A percentile compares a stretch with the other conserved stretches of the same genome.
Evolutionary conservation across 75 land plant species (phyloP).

Genomic region (Ceratopteris richardii): DNA sequence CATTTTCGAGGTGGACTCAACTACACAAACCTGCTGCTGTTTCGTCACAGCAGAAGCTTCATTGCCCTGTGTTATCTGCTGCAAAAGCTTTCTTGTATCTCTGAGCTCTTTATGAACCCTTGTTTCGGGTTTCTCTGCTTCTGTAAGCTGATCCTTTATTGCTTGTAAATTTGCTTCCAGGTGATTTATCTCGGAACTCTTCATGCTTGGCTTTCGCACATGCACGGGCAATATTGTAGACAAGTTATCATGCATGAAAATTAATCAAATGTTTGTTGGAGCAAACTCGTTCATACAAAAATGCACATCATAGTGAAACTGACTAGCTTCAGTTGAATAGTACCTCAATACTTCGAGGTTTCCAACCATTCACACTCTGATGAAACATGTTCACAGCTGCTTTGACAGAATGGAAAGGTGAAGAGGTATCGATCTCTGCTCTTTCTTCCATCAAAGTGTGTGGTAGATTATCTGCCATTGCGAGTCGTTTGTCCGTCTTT

Average conservation of each 20-base stretch:
- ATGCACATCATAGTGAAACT: too few relatives aligned
- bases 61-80: conserved; percentile 54
- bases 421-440: conserved; percentile 68
- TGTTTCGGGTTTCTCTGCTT: conserved; percentile 45
- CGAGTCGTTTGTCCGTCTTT: too few relatives aligned
- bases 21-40: too few relatives aligned
- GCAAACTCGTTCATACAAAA: too few relatives aligned
- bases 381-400: conserved; percentile 76
- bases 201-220: conserved; percentile 46
- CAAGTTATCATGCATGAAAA: too few relatives aligned
- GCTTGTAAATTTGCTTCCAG: conserved; percentile 41
- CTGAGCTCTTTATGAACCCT: conserved; percentile 50
- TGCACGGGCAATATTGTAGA: too few relatives aligned
- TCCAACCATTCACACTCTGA: conserved; percentile 10
- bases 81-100: conserved; percentile 39
- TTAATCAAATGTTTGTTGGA: too few relatives aligned
- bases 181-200: conserved; percentile 48
- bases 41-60: too few relatives aligned
- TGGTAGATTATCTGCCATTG: too few relatives aligned
- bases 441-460: too few relatives aligned
- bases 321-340: not conserved
- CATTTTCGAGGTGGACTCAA: too few relatives aligned
- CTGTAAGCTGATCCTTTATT: conserved; percentile 27
- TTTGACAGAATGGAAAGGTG: conserved; percentile 82
- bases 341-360: not conserved